Evolutionary conservation across 176 grass and related monocot species (phyloP).

Genomic region (Cocos nucifera): DNA sequence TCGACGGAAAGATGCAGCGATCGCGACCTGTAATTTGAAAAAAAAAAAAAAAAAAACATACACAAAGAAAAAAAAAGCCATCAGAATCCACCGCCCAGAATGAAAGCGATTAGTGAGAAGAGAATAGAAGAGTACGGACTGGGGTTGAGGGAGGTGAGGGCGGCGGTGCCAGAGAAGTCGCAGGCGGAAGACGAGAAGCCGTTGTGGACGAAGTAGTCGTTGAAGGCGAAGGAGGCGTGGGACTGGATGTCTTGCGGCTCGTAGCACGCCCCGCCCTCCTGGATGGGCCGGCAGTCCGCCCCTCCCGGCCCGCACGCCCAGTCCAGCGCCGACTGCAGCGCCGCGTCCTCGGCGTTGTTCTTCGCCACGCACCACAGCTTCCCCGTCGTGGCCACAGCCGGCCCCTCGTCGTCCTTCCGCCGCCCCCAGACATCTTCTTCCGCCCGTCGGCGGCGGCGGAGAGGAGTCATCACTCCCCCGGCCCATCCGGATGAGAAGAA

Average conservation of each 20-base stretch:
- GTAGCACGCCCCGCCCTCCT: conserved; percentile 50
- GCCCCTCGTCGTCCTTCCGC: conserved; percentile 1
- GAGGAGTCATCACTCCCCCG: no score
- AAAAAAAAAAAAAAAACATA: not conserved
- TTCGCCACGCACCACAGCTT: conserved; percentile 79
- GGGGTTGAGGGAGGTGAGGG: conserved; percentile 55
- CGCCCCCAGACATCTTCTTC: no score
- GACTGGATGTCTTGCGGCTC: conserved; percentile 50
- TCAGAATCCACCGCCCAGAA: not conserved
- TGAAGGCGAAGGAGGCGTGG: conserved; percentile 66
- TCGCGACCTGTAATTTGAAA: conserved; percentile 31
- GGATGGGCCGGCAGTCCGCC: conserved; percentile 54
- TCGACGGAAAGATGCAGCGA: conserved; percentile 49
- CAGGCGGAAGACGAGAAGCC: conserved; percentile 37
- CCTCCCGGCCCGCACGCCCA: conserved; percentile 57
- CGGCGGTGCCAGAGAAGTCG: conserved; percentile 54
- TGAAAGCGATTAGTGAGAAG: not conserved
- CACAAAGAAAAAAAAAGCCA: not conserved
- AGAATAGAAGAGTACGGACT: conserved; percentile 27
- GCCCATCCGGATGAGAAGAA: no score
- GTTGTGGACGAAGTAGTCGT: conserved; percentile 57
- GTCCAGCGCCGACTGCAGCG: conserved; percentile 55
- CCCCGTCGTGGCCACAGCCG: not conserved
- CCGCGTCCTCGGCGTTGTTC: conserved; percentile 58
- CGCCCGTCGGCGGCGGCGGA: no score